Conservation (phyloP, 805 yeast genomes). For the Candida palmyrensis region DNA sequence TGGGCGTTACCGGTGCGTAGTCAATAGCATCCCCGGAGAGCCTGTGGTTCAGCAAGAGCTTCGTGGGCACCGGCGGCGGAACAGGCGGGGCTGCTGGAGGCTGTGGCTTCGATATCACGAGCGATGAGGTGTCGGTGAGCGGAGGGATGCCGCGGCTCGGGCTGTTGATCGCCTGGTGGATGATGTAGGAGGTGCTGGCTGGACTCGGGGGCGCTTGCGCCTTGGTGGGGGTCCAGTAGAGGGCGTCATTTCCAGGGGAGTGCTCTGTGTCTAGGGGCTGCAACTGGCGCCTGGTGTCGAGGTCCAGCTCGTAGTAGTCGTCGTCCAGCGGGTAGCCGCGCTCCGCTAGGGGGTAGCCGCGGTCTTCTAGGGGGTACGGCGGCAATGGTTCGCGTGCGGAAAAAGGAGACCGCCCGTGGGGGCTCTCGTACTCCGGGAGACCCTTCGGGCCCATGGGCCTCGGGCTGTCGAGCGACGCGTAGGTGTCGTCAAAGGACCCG, state of each 20-base stretch:
- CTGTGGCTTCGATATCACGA: no score
- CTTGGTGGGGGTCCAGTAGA: not conserved
- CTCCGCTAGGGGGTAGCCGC: not conserved
- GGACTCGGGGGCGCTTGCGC: not conserved
- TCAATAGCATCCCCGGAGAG: no score
- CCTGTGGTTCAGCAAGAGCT: no score
- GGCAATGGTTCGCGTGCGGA: not conserved
- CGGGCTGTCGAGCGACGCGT: conserved; percentile 24
- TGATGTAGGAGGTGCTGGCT: not conserved
- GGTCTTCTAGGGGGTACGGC: conserved; percentile 1
- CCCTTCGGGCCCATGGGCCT: conserved; percentile 38
- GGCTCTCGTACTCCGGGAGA: conserved; percentile 30
- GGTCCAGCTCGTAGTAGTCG: no score
- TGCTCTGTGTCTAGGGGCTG: no score
- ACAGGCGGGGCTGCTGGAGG: no score
- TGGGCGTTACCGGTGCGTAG: no score
- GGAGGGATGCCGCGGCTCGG: not conserved
- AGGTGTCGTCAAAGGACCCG: conserved; percentile 18
- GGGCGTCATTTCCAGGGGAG: no score
- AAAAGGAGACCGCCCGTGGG: no score
- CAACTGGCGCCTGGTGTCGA: no score
- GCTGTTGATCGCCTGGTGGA: not conserved
- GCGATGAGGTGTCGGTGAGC: not conserved
- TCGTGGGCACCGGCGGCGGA: no score
- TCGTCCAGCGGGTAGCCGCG: not conserved